Percentiles rank a stretch among this genome's conserved stretches.
Conservation (phyloP, 2,329 filamentous ascomycete species). For the Penicillium sp. region DNA sequence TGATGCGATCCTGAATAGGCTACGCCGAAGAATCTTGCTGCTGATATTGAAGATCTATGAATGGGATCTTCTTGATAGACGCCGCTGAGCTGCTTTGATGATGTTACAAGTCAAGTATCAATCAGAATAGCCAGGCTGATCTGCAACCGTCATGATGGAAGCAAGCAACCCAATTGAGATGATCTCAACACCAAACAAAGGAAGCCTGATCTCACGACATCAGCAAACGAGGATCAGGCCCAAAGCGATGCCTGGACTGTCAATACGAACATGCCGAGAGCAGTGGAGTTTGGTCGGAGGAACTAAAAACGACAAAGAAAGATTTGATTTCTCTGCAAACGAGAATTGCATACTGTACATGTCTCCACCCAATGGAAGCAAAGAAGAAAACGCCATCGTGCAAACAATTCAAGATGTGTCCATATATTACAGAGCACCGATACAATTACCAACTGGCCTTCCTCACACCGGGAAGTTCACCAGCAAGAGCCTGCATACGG, state of each 20-base stretch:
- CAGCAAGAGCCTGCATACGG: conserved; percentile 79
- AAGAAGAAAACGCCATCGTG: conserved; percentile 30
- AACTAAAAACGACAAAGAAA: conserved; percentile 2
- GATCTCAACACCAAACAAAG: neutral
- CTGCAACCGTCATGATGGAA: neutral
- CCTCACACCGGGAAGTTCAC: conserved; percentile 85
- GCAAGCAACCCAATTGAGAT: neutral
- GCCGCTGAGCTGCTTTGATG: neutral
- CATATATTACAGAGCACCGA: conserved; percentile 8
- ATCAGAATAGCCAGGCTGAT: neutral
- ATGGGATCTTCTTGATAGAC: neutral
- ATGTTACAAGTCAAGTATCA: neutral
- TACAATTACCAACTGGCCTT: conserved; percentile 85
- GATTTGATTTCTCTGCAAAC: conserved; percentile 3
- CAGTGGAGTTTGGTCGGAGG: neutral
- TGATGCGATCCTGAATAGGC: neutral
- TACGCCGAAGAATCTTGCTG: neutral
- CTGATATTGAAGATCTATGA: neutral
- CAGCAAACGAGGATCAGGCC: neutral
- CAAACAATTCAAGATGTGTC: conserved; percentile 21
- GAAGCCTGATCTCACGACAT: neutral
- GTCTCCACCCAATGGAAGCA: conserved; percentile 18
- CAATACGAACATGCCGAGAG: neutral
- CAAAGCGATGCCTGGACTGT: neutral
- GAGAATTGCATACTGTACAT: conserved; percentile 26